These are phyloP conservation scores for Hypomontagnella submonticulosa DNA, from an alignment of 495 filamentous ascomycete genomes.

Conservation along the genomic window DNA sequence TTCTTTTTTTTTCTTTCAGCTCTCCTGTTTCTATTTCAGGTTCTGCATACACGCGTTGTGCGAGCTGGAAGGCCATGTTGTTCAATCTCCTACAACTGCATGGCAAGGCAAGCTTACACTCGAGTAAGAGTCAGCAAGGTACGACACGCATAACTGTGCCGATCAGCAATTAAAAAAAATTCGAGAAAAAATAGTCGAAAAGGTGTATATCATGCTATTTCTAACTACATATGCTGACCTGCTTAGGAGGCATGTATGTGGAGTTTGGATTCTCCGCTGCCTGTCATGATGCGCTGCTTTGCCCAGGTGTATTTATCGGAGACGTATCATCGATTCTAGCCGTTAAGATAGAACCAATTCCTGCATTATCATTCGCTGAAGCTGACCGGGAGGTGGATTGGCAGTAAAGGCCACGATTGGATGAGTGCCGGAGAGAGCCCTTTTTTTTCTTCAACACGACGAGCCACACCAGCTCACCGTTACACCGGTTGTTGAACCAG, in stretches of 20 bases:
- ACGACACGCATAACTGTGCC: conserved; percentile 23
- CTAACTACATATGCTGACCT: conserved; percentile 10
- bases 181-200: too few relatives aligned
- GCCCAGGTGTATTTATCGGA: conserved; percentile 20
- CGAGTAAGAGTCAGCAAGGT: conserved; percentile 26
- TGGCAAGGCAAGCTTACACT: conserved; percentile 25
- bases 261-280: conserved; percentile 3
- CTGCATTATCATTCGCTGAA: conserved; percentile 28
- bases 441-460: conserved; percentile 22
- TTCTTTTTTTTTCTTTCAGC: conserved; percentile 22
- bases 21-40: conserved; percentile 40
- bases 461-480: conserved; percentile 43
- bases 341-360: conserved; percentile 20
- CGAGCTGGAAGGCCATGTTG: conserved; percentile 26
- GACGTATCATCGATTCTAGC: conserved; percentile 30
- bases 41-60: conserved; percentile 9
- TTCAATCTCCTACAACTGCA: conserved; percentile 11
- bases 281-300: too few relatives aligned
- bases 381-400: conserved; percentile 24
- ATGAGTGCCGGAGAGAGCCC: conserved; percentile 16
- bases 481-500: conserved; percentile 32
- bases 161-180: conserved; percentile 26
- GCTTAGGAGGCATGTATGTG: not conserved
- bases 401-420: conserved; percentile 26
- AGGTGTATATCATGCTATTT: conserved; percentile 20